Conservation (phyloP, 305 asterid genomes). For the Fraxinus baroniana region DNA sequence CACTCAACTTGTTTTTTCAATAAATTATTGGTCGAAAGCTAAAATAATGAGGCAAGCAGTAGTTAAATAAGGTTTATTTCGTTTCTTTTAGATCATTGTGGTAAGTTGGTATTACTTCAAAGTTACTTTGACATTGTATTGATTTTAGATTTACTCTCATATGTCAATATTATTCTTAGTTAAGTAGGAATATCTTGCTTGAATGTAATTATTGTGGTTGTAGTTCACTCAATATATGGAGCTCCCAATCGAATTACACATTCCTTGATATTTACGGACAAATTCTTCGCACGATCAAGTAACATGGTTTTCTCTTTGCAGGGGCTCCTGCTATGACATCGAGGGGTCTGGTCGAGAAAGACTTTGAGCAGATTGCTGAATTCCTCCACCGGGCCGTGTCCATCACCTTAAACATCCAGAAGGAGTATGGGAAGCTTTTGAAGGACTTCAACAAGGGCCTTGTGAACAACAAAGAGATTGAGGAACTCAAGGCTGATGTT, state of each 20-base stretch:
- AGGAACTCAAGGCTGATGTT: conserved; percentile 78
- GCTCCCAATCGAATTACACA: not conserved
- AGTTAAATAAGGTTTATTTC: not conserved
- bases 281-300: not conserved
- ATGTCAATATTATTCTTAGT: not conserved
- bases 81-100: not conserved
- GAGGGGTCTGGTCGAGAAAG: conserved; percentile 87
- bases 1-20: not conserved
- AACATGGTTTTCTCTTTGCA: conserved; percentile 22
- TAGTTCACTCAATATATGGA: not conserved
- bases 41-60: not conserved
- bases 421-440: conserved; percentile 78
- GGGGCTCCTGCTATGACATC: conserved; percentile 98
- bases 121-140: not conserved
- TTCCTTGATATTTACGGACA: not conserved
- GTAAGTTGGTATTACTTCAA: not conserved
- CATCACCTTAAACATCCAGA: conserved; percentile 73
- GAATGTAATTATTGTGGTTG: not conserved
- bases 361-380: conserved; percentile 88
- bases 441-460: conserved; percentile 91
- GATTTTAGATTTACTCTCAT: not conserved
- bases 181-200: not conserved
- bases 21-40: not conserved
- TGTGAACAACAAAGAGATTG: conserved; percentile 77
- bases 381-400: conserved; percentile 84